Evolutionary conservation across 306 rosid species (phyloP).

Genomic region (Trifolium repens): DNA sequence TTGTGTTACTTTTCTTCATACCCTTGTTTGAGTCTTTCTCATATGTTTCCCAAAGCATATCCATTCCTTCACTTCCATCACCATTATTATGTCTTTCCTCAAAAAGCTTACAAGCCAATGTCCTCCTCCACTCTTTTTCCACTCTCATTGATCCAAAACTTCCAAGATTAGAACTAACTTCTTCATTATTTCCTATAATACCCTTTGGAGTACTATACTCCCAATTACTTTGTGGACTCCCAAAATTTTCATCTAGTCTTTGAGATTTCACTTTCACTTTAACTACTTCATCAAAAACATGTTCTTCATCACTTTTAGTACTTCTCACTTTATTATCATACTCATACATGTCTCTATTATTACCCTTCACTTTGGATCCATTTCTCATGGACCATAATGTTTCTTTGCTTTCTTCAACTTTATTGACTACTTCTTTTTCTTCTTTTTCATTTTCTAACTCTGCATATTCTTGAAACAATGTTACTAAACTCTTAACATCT

Average conservation of each 20-base stretch:
- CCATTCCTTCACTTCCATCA: conserved; percentile 76
- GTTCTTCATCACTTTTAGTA: conserved; percentile 33
- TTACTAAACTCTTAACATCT: conserved; percentile 49
- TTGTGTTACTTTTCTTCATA: conserved; percentile 48
- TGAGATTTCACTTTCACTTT: conserved; percentile 48
- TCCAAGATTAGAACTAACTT: conserved; percentile 51
- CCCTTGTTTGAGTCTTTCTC: conserved; percentile 55
- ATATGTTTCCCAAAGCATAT: conserved; percentile 93
- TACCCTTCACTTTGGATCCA: conserved; percentile 55
- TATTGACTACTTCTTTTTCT: conserved; percentile 46
- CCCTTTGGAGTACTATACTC: conserved; percentile 35
- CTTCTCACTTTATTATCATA: conserved; percentile 9
- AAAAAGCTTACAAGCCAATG: conserved; percentile 88
- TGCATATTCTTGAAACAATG: conserved; percentile 53
- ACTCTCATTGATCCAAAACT: conserved; percentile 82
- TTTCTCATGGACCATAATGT: conserved; percentile 37
- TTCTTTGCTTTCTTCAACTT: conserved; percentile 61
- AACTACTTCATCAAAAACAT: conserved; percentile 30
- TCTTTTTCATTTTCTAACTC: conserved; percentile 46
- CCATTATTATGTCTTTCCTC: conserved; percentile 75
- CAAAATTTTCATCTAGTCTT: conserved; percentile 41
- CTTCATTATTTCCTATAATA: conserved; percentile 37
- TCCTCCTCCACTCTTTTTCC: conserved; percentile 95
- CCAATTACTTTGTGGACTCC: conserved; percentile 45
- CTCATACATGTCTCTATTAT: conserved; percentile 5